Conservation (phyloP, 2,329 filamentous ascomycete genomes). For the Epichloe baconii region DNA sequence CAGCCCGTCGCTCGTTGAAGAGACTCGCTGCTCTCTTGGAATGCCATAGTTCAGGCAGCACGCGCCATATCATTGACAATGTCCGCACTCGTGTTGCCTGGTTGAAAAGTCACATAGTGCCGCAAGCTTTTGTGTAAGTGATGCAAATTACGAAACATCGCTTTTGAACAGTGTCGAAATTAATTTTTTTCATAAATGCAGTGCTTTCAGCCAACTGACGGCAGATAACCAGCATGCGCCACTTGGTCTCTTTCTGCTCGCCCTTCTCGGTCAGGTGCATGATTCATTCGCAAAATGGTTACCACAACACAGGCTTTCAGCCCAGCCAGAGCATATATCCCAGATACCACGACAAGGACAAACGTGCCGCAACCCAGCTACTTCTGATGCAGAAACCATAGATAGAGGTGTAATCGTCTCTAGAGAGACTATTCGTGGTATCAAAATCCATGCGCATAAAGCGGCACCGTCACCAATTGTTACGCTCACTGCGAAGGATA, state of each 20-base stretch:
- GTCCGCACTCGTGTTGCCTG: slow-evolving; percentile 14
- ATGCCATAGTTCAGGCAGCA: neutral
- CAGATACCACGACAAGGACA: neutral
- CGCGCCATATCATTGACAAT: slow-evolving; percentile 1
- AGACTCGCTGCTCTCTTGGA: slow-evolving; percentile 30
- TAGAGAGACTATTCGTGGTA: slow-evolving; percentile 9
- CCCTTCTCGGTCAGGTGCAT: slow-evolving; percentile 46
- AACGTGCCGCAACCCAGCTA: neutral
- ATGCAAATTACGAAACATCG: neutral
- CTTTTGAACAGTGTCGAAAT: neutral
- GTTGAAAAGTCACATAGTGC: slow-evolving; percentile 18
- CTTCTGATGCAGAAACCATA: neutral
- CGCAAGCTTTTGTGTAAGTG: slow-evolving; percentile 24
- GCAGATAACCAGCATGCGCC: slow-evolving; percentile 62
- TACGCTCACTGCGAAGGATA: neutral
- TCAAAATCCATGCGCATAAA: neutral
- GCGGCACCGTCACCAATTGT: neutral
- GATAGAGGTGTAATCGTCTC: slow-evolving; percentile 20
- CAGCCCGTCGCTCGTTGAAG: slow-evolving; percentile 53
- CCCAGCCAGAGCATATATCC: neutral
- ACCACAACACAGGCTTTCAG: slow-evolving; percentile 6
- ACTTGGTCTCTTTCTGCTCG: slow-evolving; percentile 56
- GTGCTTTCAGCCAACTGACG: slow-evolving; percentile 54
- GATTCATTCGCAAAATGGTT: slow-evolving; percentile 27
- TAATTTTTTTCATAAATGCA: slow-evolving; percentile 13